A percentile compares a stretch with the other conserved stretches of the same genome.
Evolutionary conservation across 108 stramenopile species (phyloP).

Genomic region (Fistulifera solaris): DNA sequence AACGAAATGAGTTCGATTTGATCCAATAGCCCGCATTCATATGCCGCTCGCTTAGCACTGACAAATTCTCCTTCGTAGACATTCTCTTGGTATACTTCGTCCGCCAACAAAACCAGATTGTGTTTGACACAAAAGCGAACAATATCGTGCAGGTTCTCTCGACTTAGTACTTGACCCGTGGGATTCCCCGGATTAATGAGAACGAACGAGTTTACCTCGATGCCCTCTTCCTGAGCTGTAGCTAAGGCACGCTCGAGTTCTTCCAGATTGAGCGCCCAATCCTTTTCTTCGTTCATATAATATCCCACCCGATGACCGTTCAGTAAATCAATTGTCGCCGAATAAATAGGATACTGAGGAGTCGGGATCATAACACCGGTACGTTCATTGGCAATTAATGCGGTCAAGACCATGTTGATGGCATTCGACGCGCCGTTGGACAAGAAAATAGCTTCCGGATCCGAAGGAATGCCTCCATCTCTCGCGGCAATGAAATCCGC

Average conservation of each 20-base stretch:
- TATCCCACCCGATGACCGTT: conserved; percentile 87
- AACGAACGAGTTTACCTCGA: conserved; percentile 76
- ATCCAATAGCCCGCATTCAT: conserved; percentile 56
- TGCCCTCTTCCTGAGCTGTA: conserved; percentile 52
- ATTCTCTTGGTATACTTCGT: conserved; percentile 99
- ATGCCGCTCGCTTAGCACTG: conserved; percentile 76
- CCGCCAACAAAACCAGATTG: conserved; percentile 84
- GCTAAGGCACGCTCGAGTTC: conserved; percentile 72
- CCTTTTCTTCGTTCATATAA: conserved; percentile 73
- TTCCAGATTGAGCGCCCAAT: conserved; percentile 78
- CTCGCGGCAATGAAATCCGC: conserved; percentile 75
- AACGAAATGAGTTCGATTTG: conserved; percentile 87
- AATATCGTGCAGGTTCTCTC: conserved; percentile 74
- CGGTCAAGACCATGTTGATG: conserved; percentile 72
- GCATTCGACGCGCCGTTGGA: conserved; percentile 92
- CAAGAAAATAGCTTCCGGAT: conserved; percentile 85
- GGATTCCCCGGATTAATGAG: conserved; percentile 94
- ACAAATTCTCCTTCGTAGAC: conserved; percentile 82
- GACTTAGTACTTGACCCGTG: conserved; percentile 78
- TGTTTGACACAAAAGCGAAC: conserved; percentile 79
- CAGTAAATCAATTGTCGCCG: conserved; percentile 80
- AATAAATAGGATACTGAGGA: conserved; percentile 98
- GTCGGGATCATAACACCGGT: conserved; percentile 92
- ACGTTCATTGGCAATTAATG: conserved; percentile 43
- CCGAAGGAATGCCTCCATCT: conserved; percentile 48